phyloP scores from a whole-genome alignment of 1,284 basidiomycete species.

The Cutaneotrichosporon cutaneum region DNA sequence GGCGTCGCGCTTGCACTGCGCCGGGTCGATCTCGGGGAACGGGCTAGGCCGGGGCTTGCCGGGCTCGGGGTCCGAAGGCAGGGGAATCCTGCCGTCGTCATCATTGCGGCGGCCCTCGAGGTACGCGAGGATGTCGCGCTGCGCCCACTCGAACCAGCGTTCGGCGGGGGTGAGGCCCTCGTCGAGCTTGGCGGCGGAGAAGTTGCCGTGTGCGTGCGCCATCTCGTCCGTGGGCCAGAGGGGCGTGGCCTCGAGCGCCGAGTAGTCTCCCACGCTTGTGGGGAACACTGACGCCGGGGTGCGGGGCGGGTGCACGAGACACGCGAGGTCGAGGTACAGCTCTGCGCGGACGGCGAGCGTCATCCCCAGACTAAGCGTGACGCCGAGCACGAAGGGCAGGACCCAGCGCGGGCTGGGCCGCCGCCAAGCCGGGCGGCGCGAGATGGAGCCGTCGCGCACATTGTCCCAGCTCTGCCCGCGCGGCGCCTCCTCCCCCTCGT shows the following conservation, averaged over 20 bases:
- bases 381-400: constrained; percentile 43
- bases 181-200: neutral
- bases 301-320: constrained; percentile 48
- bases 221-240: neutral
- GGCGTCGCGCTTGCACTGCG: constrained; percentile 66
- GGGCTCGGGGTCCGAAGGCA: constrained; percentile 7
- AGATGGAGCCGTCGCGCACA: constrained; percentile 31
- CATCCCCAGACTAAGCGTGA: constrained; percentile 44
- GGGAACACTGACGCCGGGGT: neutral
- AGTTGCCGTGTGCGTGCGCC: neutral
- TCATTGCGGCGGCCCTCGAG: neutral
- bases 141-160: constrained; percentile 47
- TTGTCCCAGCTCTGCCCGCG: constrained; percentile 27
- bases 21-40: constrained; percentile 49
- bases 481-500: neutral
- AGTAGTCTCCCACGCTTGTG: neutral
- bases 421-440: constrained; percentile 41
- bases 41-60: constrained; percentile 17
- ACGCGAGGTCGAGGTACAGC: constrained; percentile 49
- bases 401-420: constrained; percentile 44
- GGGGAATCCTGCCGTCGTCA: neutral
- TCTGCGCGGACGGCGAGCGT: constrained; percentile 44
- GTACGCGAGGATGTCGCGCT: constrained; percentile 37
- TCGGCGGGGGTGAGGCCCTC: constrained; percentile 37
- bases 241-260: neutral